Percentiles rank a stretch among this genome's conserved stretches.
Evolutionary conservation across 2,329 filamentous ascomycete species (phyloP).

Genomic region (Fusarium aywerte): DNA sequence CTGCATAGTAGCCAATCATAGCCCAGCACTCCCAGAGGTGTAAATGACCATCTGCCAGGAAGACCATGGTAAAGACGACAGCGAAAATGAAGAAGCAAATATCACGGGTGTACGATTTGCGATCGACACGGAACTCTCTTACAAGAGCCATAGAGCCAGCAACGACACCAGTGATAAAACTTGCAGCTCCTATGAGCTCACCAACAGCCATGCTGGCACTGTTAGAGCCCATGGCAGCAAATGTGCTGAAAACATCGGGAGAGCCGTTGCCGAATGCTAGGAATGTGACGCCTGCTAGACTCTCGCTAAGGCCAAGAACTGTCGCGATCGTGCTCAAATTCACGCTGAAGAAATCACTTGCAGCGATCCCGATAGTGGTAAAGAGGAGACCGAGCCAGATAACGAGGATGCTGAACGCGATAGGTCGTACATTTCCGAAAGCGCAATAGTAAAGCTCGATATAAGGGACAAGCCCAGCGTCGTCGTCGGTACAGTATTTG

Average conservation of each 20-base stretch:
- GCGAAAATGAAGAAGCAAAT: constrained; percentile 92
- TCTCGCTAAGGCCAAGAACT: constrained; percentile 93
- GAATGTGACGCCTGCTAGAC: constrained; percentile 94
- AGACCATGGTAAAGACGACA: constrained; percentile 85
- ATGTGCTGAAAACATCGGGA: constrained; percentile 97
- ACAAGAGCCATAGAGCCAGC: constrained; percentile 97
- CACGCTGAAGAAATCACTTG: constrained; percentile 98
- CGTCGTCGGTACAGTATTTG: constrained; percentile 85
- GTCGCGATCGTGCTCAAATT: constrained; percentile 93
- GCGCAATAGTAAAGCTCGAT: constrained; percentile 90
- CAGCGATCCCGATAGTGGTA: constrained; percentile 96
- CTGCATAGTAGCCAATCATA: constrained; percentile 92
- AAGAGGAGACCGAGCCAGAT: constrained; percentile 91
- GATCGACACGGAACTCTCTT: constrained; percentile 91
- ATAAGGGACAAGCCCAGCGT: constrained; percentile 90
- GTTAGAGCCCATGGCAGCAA: constrained; percentile 96
- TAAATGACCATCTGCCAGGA: constrained; percentile 85
- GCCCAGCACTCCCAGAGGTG: constrained; percentile 87
- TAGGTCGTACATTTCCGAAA: constrained; percentile 72
- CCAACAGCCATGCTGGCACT: constrained; percentile 97
- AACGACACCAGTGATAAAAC: constrained; percentile 96
- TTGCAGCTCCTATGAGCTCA: constrained; percentile 92
- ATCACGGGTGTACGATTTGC: constrained; percentile 89
- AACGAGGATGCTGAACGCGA: constrained; percentile 83
- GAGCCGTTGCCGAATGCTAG: constrained; percentile 97